These are phyloP conservation scores for Lachancea dasiensis DNA, from an alignment of 805 yeast genomes.

Conservation along the genomic window DNA sequence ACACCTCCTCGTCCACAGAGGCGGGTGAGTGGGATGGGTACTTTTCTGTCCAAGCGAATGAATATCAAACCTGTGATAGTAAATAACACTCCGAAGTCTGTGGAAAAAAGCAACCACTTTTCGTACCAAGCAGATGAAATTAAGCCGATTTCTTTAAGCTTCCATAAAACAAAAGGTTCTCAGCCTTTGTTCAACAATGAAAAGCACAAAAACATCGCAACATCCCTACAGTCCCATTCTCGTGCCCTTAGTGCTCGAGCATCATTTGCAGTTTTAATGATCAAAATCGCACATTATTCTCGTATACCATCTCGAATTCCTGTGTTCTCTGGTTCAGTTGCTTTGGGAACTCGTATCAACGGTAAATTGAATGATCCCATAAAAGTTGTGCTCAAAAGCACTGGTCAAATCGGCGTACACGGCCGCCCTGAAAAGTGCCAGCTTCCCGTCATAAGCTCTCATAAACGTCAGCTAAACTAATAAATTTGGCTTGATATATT, in stretches of 20 bases:
- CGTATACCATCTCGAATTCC: constrained; percentile 1
- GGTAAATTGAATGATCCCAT: constrained; percentile 1
- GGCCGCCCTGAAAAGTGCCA: constrained; percentile 1
- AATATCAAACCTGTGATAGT: constrained; percentile 36
- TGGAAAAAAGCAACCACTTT: constrained; percentile 17
- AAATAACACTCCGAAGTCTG: constrained; percentile 26
- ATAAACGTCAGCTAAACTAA: not conserved
- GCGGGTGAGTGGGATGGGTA: constrained; percentile 31
- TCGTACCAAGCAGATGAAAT: constrained; percentile 4
- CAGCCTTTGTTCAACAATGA: constrained; percentile 1
- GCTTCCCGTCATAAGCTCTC: not conserved
- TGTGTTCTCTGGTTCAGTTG: not conserved
- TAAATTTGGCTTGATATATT: not conserved
- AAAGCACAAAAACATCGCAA: not conserved
- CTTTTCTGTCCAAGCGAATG: constrained; percentile 37
- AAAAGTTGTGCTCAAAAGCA: constrained; percentile 1
- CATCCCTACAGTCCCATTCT: not conserved
- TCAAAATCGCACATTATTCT: not conserved
- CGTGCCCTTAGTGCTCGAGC: not conserved
- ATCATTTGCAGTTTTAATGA: not conserved
- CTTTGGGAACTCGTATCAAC: not conserved
- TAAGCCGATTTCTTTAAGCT: constrained; percentile 13
- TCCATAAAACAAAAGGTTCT: constrained; percentile 16
- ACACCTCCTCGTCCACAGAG: not conserved
- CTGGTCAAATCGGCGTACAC: not conserved